Evolutionary conservation across 2,329 filamentous ascomycete genomes (phyloP).

Genomic region (Helotiales sp.): DNA sequence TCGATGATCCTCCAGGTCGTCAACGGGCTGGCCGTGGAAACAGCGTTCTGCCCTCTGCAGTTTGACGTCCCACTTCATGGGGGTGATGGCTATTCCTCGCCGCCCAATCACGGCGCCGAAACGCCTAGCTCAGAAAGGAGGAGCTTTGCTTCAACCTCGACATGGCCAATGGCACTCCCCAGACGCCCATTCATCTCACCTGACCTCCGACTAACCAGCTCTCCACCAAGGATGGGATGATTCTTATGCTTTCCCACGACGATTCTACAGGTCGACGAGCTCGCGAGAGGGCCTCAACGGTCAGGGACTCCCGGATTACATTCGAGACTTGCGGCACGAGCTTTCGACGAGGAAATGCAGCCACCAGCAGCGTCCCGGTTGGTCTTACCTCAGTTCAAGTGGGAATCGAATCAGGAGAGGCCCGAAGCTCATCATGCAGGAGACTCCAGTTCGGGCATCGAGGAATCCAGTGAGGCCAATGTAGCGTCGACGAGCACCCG

Average conservation of each 20-base stretch:
- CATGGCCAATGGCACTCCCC: conserved; percentile 26
- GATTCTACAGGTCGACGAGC: conserved; percentile 31
- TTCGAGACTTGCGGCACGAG: conserved; percentile 19
- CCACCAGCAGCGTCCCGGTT: conserved; percentile 21
- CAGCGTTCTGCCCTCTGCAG: not conserved
- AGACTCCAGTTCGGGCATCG: conserved; percentile 31
- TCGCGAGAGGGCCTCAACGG: conserved; percentile 23
- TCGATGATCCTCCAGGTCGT: not conserved
- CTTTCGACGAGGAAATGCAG: conserved; percentile 12
- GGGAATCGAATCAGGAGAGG: conserved; percentile 25
- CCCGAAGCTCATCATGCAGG: conserved; percentile 35
- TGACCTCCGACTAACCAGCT: conserved; percentile 26
- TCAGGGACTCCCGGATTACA: conserved; percentile 21
- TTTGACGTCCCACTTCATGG: conserved; percentile 10
- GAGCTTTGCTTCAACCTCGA: conserved; percentile 14
- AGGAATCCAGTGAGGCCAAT: conserved; percentile 28
- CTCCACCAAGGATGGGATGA: conserved; percentile 24
- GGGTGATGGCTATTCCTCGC: conserved; percentile 12
- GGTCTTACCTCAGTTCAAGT: conserved; percentile 31
- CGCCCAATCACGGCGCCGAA: conserved; percentile 24
- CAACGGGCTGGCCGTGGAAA: not conserved
- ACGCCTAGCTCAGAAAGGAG: conserved; percentile 21
- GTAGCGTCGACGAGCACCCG: conserved; percentile 16
- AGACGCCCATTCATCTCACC: conserved; percentile 23
- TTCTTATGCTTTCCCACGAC: conserved; percentile 12